Conservation (phyloP, 2,329 filamentous ascomycete genomes). For the Nemania abortiva region DNA sequence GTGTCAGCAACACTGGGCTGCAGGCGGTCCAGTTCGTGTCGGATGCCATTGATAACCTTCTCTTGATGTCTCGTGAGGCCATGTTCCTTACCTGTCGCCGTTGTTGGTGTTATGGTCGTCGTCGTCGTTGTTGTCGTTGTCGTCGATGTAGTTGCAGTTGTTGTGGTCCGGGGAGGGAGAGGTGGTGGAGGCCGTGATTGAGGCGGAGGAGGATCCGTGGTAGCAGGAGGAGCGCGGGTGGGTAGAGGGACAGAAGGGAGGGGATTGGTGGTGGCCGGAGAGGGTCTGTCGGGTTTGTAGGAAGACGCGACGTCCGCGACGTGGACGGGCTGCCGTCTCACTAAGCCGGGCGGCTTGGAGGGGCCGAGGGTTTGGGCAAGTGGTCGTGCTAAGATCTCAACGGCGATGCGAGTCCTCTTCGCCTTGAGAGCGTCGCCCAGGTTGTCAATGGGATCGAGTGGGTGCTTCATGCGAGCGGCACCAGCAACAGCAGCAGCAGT, state of each 20-base stretch:
- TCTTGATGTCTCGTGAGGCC: conserved; percentile 64
- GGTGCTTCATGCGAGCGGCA: conserved; percentile 61
- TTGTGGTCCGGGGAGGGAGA: conserved; percentile 39
- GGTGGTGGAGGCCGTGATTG: conserved; percentile 42
- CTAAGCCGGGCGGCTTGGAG: conserved; percentile 47
- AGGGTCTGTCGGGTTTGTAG: conserved; percentile 39
- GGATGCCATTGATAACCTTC: conserved; percentile 72
- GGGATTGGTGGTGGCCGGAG: conserved; percentile 41
- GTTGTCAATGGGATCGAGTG: conserved; percentile 59
- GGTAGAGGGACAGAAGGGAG: conserved; percentile 33
- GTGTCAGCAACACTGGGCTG: conserved; percentile 62
- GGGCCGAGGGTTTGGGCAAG: conserved; percentile 42
- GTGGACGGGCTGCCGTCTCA: conserved; percentile 40
- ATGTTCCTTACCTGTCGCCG: conserved; percentile 45
- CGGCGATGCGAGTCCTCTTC: conserved; percentile 65
- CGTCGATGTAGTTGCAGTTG: conserved; percentile 1
- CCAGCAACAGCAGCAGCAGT: conserved; percentile 47
- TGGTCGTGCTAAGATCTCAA: conserved; percentile 62
- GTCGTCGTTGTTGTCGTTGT: conserved; percentile 46
- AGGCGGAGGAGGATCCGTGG: conserved; percentile 31
- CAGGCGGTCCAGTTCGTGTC: conserved; percentile 69
- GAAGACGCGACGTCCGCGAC: conserved; percentile 42
- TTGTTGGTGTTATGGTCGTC: conserved; percentile 40
- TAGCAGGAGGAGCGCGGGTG: conserved; percentile 12
- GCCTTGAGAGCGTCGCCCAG: conserved; percentile 59